Evolutionary conservation across 192 early-diverging fungal genomes (phyloP).

Genomic region (Coemansia sp.): DNA sequence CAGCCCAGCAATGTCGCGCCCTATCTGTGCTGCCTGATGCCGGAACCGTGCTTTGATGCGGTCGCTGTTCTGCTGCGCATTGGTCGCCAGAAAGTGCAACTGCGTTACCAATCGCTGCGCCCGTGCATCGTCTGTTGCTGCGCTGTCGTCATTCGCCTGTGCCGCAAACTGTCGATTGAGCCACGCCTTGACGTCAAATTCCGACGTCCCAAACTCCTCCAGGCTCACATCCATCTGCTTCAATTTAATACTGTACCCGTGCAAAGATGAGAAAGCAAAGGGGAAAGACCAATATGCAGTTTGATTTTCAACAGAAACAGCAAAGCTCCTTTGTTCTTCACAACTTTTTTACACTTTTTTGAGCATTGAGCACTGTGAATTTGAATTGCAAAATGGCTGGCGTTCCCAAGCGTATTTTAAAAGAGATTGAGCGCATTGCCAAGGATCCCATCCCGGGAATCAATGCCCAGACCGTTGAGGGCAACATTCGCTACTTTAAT

Average conservation of each 20-base stretch:
- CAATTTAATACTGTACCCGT: neutral
- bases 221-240: constrained; percentile 35
- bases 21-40: constrained; percentile 38
- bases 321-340: too few relatives aligned
- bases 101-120: constrained; percentile 43
- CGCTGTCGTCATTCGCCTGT: neutral
- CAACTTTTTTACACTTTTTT: too few relatives aligned
- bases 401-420: constrained; percentile 47
- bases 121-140: constrained; percentile 10
- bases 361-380: neutral
- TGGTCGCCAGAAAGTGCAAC: constrained; percentile 46
- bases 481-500: constrained; percentile 97
- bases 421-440: constrained; percentile 95
- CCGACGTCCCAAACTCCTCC: constrained; percentile 31
- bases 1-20: constrained; percentile 38
- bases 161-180: constrained; percentile 40
- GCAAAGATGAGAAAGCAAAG: neutral
- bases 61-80: constrained; percentile 47
- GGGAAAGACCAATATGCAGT: neutral
- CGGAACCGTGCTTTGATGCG: constrained; percentile 48
- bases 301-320: neutral
- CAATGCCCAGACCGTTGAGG: constrained; percentile 81
- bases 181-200: constrained; percentile 44
- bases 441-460: constrained; percentile 96
- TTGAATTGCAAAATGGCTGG: constrained; percentile 15